Percentiles rank a stretch among this genome's conserved stretches.
Evolutionary conservation across 148 eudicot genomes (phyloP).

Genomic region (Drosera capensis): DNA sequence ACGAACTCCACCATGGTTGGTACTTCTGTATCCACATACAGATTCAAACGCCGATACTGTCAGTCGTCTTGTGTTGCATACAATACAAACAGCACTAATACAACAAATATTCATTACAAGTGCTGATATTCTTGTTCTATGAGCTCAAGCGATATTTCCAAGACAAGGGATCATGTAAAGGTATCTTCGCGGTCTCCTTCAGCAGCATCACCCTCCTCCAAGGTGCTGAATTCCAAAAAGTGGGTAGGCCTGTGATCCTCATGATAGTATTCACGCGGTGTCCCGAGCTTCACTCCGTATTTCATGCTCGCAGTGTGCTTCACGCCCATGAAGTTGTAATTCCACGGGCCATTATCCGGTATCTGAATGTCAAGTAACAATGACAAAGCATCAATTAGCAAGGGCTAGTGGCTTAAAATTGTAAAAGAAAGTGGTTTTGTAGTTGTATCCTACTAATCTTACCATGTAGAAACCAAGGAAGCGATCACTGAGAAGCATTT

Average conservation of each 20-base stretch:
- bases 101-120: too few species aligned
- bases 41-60: too few species aligned
- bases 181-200: constrained; percentile 91
- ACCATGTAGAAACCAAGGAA: constrained; percentile 99
- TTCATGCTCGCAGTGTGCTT: constrained; percentile 76
- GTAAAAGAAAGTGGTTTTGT: too few species aligned
- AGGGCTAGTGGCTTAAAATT: too few species aligned
- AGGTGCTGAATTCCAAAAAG: constrained; percentile 74
- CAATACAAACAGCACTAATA: too few species aligned
- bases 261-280: constrained; percentile 80
- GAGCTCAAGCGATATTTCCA: too few species aligned
- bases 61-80: too few species aligned
- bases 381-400: neutral
- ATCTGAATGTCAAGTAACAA: constrained; percentile 20
- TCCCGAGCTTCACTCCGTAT: constrained; percentile 82
- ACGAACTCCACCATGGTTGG: too few species aligned
- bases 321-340: constrained; percentile 97
- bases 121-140: too few species aligned
- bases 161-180: constrained; percentile 37
- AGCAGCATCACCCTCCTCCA: constrained; percentile 68
- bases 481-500: constrained; percentile 98
- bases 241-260: constrained; percentile 96
- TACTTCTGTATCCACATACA: too few species aligned
- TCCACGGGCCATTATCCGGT: constrained; percentile 94
- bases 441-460: too few species aligned